Percentiles rank a stretch among this genome's conserved stretches.
Evolutionary conservation across 371 early-diverging fungal genomes (phyloP).

Genomic region (Circinella umbellata): DNA sequence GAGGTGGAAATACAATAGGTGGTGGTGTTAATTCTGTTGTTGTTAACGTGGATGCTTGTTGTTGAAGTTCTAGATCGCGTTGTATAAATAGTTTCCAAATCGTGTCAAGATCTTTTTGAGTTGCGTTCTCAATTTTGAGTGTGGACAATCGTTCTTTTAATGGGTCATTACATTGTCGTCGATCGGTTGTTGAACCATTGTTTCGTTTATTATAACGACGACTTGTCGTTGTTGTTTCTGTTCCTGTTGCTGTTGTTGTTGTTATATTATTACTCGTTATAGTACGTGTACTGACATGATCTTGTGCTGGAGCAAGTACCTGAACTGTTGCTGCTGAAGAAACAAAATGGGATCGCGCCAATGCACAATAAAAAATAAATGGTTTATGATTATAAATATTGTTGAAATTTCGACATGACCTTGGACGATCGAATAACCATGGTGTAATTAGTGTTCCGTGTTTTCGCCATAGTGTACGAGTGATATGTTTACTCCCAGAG

Average conservation of each 20-base stretch:
- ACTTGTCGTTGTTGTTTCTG: not conserved
- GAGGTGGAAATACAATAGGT: not conserved
- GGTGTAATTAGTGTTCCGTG: not conserved
- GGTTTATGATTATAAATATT: not conserved
- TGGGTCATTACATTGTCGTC: not conserved
- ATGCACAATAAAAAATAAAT: not conserved
- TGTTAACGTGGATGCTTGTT: too few species aligned
- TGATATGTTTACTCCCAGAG: not conserved
- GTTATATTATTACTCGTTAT: not conserved
- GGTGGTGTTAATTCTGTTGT: not conserved
- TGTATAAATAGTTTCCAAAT: slow-evolving; percentile 12
- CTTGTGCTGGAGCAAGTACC: not conserved
- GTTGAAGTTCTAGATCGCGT: not conserved
- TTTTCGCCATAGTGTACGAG: slow-evolving; percentile 8
- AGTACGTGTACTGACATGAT: not conserved
- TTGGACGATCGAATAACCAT: slow-evolving; percentile 1
- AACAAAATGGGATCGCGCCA: slow-evolving; percentile 1
- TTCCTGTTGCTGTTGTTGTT: not conserved
- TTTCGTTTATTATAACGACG: too few species aligned
- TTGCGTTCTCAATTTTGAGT: slow-evolving; percentile 3
- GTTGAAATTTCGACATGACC: not conserved
- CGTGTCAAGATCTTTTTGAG: not conserved
- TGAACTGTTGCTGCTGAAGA: slow-evolving; percentile 4
- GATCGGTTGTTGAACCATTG: not conserved
- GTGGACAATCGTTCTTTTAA: slow-evolving; percentile 11